phyloP scores from a whole-genome alignment of 345 rosid species.

The Sonneratia alba region DNA sequence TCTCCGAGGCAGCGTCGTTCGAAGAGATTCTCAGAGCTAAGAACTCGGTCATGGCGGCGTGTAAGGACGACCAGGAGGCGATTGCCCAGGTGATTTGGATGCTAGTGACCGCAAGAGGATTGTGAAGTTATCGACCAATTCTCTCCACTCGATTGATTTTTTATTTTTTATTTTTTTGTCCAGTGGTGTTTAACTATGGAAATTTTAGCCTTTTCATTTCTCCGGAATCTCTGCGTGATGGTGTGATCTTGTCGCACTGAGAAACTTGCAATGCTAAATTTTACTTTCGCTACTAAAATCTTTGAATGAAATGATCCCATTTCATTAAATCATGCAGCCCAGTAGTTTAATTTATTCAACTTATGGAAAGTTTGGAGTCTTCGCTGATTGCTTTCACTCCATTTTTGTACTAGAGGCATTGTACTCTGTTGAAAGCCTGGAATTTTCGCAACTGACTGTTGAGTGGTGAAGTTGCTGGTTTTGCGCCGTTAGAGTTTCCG shows the following conservation, averaged over 20 bases:
- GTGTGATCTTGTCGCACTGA: neutral
- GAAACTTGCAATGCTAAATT: neutral
- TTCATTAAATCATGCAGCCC: neutral
- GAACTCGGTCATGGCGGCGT: constrained; percentile 59
- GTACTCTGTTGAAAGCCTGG: neutral
- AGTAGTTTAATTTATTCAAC: neutral
- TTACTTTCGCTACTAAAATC: neutral
- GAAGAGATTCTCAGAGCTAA: constrained; percentile 94
- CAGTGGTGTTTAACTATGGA: neutral
- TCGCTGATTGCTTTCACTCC: neutral
- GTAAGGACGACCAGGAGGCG: constrained; percentile 70
- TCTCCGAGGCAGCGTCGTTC: constrained; percentile 74
- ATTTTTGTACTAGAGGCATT: neutral
- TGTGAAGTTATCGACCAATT: neutral
- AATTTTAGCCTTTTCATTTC: neutral
- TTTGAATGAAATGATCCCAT: too few relatives aligned
- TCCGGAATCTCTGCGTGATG: neutral
- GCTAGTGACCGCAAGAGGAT: neutral
- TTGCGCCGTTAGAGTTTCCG: neutral
- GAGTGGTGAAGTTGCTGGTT: neutral
- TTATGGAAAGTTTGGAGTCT: neutral
- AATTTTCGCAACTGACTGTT: neutral
- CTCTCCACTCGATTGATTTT: neutral
- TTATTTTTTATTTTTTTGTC: neutral
- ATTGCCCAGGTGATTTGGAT: constrained; percentile 53